phyloP scores from a whole-genome alignment of 352 stramenopile genomes.

The Pythium vanterpoolii region DNA sequence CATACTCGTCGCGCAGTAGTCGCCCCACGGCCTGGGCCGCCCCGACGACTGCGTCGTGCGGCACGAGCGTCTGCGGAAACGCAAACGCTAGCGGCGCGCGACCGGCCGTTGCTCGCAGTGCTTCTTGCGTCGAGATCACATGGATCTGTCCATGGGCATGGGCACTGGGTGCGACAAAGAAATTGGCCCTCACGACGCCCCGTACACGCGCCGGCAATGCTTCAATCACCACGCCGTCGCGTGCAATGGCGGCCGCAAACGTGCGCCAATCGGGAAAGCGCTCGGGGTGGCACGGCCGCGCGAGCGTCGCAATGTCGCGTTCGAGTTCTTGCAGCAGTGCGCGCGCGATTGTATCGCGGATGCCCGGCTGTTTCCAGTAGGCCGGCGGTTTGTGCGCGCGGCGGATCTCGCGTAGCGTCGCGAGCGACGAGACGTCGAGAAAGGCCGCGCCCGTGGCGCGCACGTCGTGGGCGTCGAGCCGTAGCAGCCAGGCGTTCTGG shows the following conservation, averaged over 20 bases:
- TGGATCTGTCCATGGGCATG: slow-evolving; percentile 31
- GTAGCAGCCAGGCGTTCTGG: slow-evolving; percentile 71
- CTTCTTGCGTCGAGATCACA: slow-evolving; percentile 68
- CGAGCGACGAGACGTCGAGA: slow-evolving; percentile 64
- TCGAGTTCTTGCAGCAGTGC: slow-evolving; percentile 58
- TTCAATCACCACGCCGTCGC: slow-evolving; percentile 82
- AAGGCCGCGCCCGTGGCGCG: slow-evolving; percentile 54
- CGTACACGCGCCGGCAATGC: slow-evolving; percentile 41
- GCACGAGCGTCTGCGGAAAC: slow-evolving; percentile 79
- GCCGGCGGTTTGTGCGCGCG: slow-evolving; percentile 56
- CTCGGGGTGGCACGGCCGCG: slow-evolving; percentile 32
- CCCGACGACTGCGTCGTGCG: slow-evolving; percentile 66
- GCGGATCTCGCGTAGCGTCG: slow-evolving; percentile 55
- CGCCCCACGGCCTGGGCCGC: slow-evolving; percentile 50
- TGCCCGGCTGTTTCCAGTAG: slow-evolving; percentile 69
- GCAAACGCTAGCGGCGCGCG: slow-evolving; percentile 50
- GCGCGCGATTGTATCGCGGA: slow-evolving; percentile 54
- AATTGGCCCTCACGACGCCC: slow-evolving; percentile 57
- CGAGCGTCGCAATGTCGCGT: slow-evolving; percentile 30
- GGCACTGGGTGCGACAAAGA: slow-evolving; percentile 74
- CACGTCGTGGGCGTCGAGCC: slow-evolving; percentile 73
- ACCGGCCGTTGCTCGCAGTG: slow-evolving; percentile 27
- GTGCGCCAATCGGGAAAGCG: slow-evolving; percentile 60
- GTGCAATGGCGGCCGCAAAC: slow-evolving; percentile 51
- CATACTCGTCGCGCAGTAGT: slow-evolving; percentile 31